Percentiles rank a stretch among this genome's conserved stretches.
Conservation (phyloP, 805 yeast genomes). For the Nakazawaea ernobii region DNA sequence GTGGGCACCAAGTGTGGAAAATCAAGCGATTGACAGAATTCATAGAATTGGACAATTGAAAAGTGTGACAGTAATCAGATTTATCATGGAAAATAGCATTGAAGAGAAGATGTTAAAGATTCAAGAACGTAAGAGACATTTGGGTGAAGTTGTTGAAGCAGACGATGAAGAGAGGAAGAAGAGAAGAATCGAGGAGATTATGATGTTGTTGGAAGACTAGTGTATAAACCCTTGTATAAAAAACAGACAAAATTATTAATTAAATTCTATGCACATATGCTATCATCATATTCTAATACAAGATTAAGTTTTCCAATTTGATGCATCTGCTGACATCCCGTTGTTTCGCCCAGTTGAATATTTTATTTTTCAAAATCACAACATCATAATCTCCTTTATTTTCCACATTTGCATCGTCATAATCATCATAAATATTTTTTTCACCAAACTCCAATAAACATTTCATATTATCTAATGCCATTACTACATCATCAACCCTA, state of each 20-base stretch:
- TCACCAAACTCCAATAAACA: conserved; percentile 28
- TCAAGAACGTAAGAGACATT: conserved; percentile 76
- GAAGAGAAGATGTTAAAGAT: conserved; percentile 86
- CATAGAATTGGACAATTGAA: conserved; percentile 85
- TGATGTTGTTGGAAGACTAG: conserved; percentile 51
- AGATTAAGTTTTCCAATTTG: conserved; percentile 18
- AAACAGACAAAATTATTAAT: conserved; percentile 6
- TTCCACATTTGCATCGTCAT: conserved; percentile 15
- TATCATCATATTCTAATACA: conserved; percentile 15
- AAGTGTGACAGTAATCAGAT: conserved; percentile 69
- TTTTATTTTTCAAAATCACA: conserved; percentile 17
- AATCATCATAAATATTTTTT: conserved; percentile 22
- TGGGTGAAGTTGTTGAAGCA: conserved; percentile 74
- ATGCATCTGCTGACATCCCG: conserved; percentile 14
- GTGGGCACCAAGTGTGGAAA: conserved; percentile 93
- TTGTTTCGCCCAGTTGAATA: conserved; percentile 23
- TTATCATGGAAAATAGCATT: conserved; percentile 75
- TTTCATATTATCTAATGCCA: conserved; percentile 54
- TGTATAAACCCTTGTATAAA: neutral
- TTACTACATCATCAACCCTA: conserved; percentile 52
- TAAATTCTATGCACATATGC: conserved; percentile 11
- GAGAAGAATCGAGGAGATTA: conserved; percentile 67
- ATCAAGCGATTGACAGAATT: conserved; percentile 86
- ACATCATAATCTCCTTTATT: conserved; percentile 17
- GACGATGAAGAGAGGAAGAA: conserved; percentile 71